phyloP scores from a whole-genome alignment of 75 land plant genomes.

The Cupressus sempervirens region DNA sequence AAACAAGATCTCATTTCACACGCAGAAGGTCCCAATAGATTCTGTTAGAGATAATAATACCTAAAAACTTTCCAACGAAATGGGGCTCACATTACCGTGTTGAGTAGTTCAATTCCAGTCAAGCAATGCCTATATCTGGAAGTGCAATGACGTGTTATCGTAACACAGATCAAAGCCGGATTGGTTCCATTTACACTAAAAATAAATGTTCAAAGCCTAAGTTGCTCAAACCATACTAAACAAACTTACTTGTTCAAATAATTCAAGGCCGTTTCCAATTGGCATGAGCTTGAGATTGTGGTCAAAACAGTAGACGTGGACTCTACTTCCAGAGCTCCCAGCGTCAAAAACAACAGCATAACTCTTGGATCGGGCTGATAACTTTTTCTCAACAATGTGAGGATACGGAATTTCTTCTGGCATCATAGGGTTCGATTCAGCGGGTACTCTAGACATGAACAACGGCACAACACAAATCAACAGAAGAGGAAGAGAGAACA shows the following conservation, averaged over 20 bases:
- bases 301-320: slow-evolving; percentile 88
- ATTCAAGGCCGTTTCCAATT: slow-evolving; percentile 71
- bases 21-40: neutral
- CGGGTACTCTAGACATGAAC: slow-evolving; percentile 57
- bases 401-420: neutral
- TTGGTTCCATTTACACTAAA: neutral
- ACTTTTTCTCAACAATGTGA: neutral
- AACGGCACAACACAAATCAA: slow-evolving; percentile 62
- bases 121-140: slow-evolving; percentile 21
- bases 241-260: slow-evolving; percentile 53
- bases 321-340: slow-evolving; percentile 97
- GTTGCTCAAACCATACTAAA: neutral
- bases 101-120: neutral
- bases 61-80: neutral
- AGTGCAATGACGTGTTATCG: slow-evolving; percentile 18
- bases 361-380: slow-evolving; percentile 28
- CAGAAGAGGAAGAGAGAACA: slow-evolving; percentile 59
- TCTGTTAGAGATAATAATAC: neutral
- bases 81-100: neutral
- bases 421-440: neutral
- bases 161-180: neutral
- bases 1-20: neutral
- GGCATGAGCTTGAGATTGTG: slow-evolving; percentile 59
- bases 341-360: slow-evolving; percentile 97
- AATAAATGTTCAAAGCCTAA: neutral